These are phyloP conservation scores for Talaromyces marneffei DNA, from an alignment of 2,329 filamentous ascomycete species.

Conservation along the genomic window DNA sequence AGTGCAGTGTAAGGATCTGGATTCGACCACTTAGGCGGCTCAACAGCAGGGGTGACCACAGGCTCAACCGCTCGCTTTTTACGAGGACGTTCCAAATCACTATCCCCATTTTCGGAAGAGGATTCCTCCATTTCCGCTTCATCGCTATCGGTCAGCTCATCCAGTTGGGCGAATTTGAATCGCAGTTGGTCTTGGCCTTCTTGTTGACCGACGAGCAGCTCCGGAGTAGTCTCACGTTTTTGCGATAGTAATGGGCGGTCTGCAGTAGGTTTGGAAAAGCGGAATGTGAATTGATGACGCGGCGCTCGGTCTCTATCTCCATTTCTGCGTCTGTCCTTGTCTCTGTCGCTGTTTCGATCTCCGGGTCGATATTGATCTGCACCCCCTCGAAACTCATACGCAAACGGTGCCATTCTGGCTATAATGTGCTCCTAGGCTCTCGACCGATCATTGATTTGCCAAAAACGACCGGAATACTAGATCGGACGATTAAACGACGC, in stretches of 20 bases:
- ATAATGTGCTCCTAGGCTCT: neutral
- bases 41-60: constrained; percentile 16
- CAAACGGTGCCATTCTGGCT: constrained; percentile 21
- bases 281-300: constrained; percentile 37
- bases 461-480: neutral
- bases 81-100: constrained; percentile 29
- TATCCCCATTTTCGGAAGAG: constrained; percentile 28
- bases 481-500: neutral
- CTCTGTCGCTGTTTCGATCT: constrained; percentile 3
- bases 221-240: constrained; percentile 33
- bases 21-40: constrained; percentile 80
- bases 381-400: constrained; percentile 29
- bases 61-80: constrained; percentile 27
- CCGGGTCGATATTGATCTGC: neutral
- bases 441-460: neutral
- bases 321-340: constrained; percentile 2
- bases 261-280: constrained; percentile 32
- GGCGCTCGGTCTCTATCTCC: constrained; percentile 16
- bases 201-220: constrained; percentile 25
- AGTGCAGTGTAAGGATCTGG: constrained; percentile 88
- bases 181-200: constrained; percentile 24
- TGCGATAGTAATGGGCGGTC: constrained; percentile 34
- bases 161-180: constrained; percentile 32
- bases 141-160: constrained; percentile 41
- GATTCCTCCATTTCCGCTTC: constrained; percentile 43